Percentiles rank a stretch among this genome's conserved stretches.
phyloP scores from a whole-genome alignment of 306 rosid species.

The Dalbergia cultrata region DNA sequence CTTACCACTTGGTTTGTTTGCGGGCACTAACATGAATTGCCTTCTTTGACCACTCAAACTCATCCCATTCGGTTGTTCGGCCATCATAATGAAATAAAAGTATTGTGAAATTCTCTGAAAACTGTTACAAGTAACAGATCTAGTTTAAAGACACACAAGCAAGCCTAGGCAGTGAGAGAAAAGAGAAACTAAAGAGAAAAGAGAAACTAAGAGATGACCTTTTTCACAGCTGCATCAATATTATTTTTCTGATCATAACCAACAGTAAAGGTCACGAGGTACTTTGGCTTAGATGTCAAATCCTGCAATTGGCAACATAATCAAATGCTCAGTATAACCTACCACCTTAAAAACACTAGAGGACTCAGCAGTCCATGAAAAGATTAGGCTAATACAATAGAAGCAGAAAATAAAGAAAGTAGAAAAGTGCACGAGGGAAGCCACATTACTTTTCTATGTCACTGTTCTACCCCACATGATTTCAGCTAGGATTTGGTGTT shows the following conservation, averaged over 20 bases:
- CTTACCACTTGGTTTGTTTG: slow-evolving; percentile 95
- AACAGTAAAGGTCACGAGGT: slow-evolving; percentile 96
- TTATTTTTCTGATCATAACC: slow-evolving; percentile 81
- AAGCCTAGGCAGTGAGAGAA: slow-evolving; percentile 1
- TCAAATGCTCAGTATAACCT: slow-evolving; percentile 42
- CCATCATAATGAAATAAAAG: slow-evolving; percentile 98
- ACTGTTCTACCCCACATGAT: neutral
- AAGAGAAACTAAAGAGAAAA: slow-evolving; percentile 27
- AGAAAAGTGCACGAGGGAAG: slow-evolving; percentile 36
- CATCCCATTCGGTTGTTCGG: slow-evolving; percentile 93
- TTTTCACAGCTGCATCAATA: slow-evolving; percentile 90
- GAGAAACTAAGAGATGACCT: slow-evolving; percentile 60
- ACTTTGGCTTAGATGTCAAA: slow-evolving; percentile 79
- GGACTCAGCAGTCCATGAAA: slow-evolving; percentile 28
- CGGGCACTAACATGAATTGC: slow-evolving; percentile 94
- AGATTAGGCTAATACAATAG: slow-evolving; percentile 29
- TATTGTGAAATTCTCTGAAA: slow-evolving; percentile 86
- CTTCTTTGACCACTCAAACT: slow-evolving; percentile 89
- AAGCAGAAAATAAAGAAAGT: slow-evolving; percentile 40
- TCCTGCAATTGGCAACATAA: slow-evolving; percentile 74
- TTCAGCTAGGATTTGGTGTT: slow-evolving; percentile 17
- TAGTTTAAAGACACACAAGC: slow-evolving; percentile 46
- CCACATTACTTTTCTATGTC: slow-evolving; percentile 14
- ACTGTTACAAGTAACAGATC: slow-evolving; percentile 67
- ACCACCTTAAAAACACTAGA: slow-evolving; percentile 29